Base-by-base conservation (phyloP, 306 rosid genomes). In the Cicer bijugum region DNA sequence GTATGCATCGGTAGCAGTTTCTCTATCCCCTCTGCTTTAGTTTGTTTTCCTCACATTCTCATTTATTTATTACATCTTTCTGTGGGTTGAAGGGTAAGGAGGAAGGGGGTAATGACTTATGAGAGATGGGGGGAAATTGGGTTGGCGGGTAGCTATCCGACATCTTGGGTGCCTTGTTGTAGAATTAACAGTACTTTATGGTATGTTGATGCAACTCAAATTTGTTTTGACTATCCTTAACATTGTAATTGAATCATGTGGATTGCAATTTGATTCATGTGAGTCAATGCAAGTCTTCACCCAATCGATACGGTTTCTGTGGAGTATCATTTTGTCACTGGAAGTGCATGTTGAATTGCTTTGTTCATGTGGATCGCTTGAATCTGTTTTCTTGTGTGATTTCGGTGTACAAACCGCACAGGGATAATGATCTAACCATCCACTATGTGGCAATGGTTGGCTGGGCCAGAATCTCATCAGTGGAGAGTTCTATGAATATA, bases 201-300 rank as follows among this genome's bases (percentile, higher is more conserved):
- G 52, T 6, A 17, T 12, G 61, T 11, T 8, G 9, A 47, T 52
- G 38, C 43, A 14, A 50, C 66, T 10, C 38, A 38, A 7, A 42
- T 47, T 39, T 58, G 8, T 69, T 40, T 69, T 69, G 47, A 71
- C 46, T 56, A 44, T 46, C 59, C 59, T 58, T 38, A 68, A 17
- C 53, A 50, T 16, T 47, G n/a, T 11, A 37, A 17, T 19, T n/a
- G 44, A 19, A 19, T 75, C 7, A 28, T 46, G 38, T 52, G 79
- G 51, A 44, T 40, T 64, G 73, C 72, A 75, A 66, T 55, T 55
- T 42, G n/a, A 8, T 55, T 12, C 12, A 6, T 17, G 23, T n/a
- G 6, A 40, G 20, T 70, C 3, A 16, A 16, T 19, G 55, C 38
- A 11, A 8, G 53, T 64, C 72, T 65, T 50, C 52, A 12, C 63